These are phyloP conservation scores for Fusarium liriodendri DNA, from an alignment of 2,329 filamentous ascomycete species.

Conservation along the genomic window DNA sequence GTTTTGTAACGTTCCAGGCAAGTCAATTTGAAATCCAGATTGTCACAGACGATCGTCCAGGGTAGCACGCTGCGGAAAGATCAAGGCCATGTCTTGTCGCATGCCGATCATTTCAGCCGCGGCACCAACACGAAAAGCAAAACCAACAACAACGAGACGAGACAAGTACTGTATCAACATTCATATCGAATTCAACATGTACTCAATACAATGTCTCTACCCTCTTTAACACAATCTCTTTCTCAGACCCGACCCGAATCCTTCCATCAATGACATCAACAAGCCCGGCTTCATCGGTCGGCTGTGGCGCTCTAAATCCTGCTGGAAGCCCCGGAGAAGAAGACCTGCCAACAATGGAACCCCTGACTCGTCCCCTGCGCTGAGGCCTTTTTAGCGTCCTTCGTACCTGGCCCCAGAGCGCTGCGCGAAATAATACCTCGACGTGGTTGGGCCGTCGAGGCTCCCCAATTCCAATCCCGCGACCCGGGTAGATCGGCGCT, in stretches of 20 bases:
- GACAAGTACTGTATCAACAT: not conserved
- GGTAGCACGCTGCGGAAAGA: not conserved
- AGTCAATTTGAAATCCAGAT: not conserved
- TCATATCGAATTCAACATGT: not conserved
- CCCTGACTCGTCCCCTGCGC: conserved; percentile 21
- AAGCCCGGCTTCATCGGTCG: conserved; percentile 1
- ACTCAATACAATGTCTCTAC: not conserved
- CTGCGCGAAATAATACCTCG: conserved; percentile 35
- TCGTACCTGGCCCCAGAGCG: not conserved
- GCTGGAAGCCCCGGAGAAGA: conserved; percentile 25
- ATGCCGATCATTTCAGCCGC: not conserved
- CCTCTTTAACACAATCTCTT: not conserved
- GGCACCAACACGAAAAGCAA: conserved; percentile 6
- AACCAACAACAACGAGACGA: not conserved
- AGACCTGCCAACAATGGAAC: not conserved
- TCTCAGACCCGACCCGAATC: too few species aligned
- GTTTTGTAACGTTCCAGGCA: too few species aligned
- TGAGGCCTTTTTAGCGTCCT: conserved; percentile 8
- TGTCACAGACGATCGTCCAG: not conserved
- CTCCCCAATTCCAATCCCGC: conserved; percentile 23
- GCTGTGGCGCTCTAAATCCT: conserved; percentile 12
- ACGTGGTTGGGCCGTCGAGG: conserved; percentile 32
- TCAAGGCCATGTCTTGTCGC: not conserved
- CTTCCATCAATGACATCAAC: conserved; percentile 6
- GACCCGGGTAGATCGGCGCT: conserved; percentile 30